A percentile compares a stretch with the other conserved stretches of the same genome.
Conservation (phyloP, 2,329 filamentous ascomycete genomes). For the Cladosporium sp. region DNA sequence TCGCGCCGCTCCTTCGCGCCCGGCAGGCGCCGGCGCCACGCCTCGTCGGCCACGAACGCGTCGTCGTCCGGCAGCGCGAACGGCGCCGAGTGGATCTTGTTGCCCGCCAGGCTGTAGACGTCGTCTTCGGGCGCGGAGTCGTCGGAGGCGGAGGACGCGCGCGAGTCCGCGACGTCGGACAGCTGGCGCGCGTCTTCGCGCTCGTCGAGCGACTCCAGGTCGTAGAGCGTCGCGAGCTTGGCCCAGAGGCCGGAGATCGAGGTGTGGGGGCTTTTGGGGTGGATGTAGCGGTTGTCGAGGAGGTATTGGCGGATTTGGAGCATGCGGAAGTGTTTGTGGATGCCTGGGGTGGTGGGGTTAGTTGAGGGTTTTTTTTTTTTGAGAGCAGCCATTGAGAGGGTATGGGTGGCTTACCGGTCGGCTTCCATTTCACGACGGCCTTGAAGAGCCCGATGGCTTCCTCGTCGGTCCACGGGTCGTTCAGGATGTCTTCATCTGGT, state of each 20-base stretch:
- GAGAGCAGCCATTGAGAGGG: no score
- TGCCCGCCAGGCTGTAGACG: conserved; percentile 31
- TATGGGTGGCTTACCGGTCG: conserved; percentile 50
- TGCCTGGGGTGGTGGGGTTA: conserved; percentile 44
- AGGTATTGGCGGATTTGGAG: conserved; percentile 57
- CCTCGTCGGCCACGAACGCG: conserved; percentile 27
- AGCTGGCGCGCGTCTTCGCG: conserved; percentile 61
- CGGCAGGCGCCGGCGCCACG: conserved; percentile 36
- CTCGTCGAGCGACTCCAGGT: conserved; percentile 79
- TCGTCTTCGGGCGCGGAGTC: conserved; percentile 32
- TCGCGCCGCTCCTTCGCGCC: conserved; percentile 14
- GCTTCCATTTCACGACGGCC: conserved; percentile 88
- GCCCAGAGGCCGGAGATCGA: conserved; percentile 87
- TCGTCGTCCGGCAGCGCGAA: conserved; percentile 40
- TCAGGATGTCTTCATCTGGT: conserved; percentile 42
- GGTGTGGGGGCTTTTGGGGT: conserved; percentile 54
- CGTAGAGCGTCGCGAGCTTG: conserved; percentile 77
- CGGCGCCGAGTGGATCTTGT: conserved; percentile 34
- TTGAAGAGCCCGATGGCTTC: conserved; percentile 92
- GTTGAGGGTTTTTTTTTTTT: not conserved
- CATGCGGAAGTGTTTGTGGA: conserved; percentile 93
- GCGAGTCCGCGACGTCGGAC: conserved; percentile 21
- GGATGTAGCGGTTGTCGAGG: conserved; percentile 30
- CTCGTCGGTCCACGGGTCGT: conserved; percentile 88
- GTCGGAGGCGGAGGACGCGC: conserved; percentile 15